A percentile compares a stretch with the other conserved stretches of the same genome.
Conservation (phyloP, 1,139 yeast genomes). For the Diutina neorugosa region DNA sequence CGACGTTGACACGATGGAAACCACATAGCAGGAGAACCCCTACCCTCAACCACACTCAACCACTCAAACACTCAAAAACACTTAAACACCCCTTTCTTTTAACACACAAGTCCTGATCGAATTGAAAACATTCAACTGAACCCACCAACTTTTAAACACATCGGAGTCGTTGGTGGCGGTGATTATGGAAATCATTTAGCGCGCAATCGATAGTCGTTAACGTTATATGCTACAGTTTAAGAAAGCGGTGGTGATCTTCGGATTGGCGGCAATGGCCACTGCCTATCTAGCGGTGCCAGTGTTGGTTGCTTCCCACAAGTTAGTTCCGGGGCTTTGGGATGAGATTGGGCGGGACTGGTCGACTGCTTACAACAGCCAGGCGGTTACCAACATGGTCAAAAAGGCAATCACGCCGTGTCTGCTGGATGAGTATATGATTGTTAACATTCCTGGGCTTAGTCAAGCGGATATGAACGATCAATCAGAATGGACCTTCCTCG, state of each 20-base stretch:
- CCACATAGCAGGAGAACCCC: too few species aligned
- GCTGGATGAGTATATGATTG: constrained; percentile 56
- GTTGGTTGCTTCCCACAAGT: constrained; percentile 29
- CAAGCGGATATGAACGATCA: constrained; percentile 42
- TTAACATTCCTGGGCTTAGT: constrained; percentile 60
- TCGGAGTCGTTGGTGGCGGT: background rate
- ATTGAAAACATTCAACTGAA: too few species aligned
- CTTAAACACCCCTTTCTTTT: too few species aligned
- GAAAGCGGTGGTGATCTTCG: background rate
- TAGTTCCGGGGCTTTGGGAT: constrained; percentile 25
- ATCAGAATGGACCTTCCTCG: constrained; percentile 39
- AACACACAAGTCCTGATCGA: too few species aligned
- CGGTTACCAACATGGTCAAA: constrained; percentile 36
- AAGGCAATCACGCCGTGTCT: constrained; percentile 47
- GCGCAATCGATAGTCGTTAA: background rate
- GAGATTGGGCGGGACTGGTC: constrained; percentile 11
- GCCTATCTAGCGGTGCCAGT: constrained; percentile 20
- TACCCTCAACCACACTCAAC: too few species aligned
- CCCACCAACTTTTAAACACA: too few species aligned
- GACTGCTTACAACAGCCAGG: constrained; percentile 7
- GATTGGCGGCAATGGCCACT: background rate
- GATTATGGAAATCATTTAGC: background rate
- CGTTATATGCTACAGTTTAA: background rate
- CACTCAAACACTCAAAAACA: too few species aligned
- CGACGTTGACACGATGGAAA: too few species aligned